phyloP scores from a whole-genome alignment of 139 green algal species.

The Picochlorum sp. region DNA sequence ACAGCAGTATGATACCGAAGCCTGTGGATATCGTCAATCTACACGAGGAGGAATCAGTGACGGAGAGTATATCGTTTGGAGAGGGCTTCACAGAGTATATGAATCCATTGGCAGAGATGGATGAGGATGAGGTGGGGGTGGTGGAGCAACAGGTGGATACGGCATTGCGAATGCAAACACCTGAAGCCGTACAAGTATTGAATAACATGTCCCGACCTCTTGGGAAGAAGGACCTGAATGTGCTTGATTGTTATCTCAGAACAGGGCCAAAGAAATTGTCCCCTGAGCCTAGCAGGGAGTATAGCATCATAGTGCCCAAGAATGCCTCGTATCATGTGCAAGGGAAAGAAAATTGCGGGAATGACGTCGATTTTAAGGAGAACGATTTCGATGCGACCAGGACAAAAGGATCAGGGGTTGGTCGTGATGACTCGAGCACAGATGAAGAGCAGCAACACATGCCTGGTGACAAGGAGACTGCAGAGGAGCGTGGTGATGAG shows the following conservation, averaged over 20 bases:
- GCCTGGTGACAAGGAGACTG: not conserved
- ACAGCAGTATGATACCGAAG: too few species aligned
- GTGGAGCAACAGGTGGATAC: too few species aligned
- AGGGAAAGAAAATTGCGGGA: too few species aligned
- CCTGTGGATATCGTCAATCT: too few species aligned
- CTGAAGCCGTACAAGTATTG: not conserved
- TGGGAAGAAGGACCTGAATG: constrained; percentile 2
- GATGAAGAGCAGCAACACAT: not conserved
- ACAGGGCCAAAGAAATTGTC: constrained; percentile 29
- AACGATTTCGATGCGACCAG: too few species aligned
- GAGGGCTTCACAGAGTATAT: too few species aligned
- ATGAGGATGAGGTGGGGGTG: too few species aligned
- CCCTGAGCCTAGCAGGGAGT: constrained; percentile 19
- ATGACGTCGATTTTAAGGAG: too few species aligned
- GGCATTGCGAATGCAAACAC: not conserved
- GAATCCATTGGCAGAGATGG: too few species aligned
- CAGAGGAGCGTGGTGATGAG: not conserved
- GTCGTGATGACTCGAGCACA: not conserved
- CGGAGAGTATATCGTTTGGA: too few species aligned
- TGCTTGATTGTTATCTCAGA: constrained; percentile 27
- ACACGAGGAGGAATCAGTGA: too few species aligned
- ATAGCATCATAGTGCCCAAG: constrained; percentile 3
- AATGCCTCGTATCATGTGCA: too few species aligned
- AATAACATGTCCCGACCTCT: not conserved
- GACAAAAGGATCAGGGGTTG: not conserved